Percentiles rank a stretch among this genome's conserved stretches.
Evolutionary conservation across 2,329 filamentous ascomycete species (phyloP).

Genomic region (Fusarium piperis): DNA sequence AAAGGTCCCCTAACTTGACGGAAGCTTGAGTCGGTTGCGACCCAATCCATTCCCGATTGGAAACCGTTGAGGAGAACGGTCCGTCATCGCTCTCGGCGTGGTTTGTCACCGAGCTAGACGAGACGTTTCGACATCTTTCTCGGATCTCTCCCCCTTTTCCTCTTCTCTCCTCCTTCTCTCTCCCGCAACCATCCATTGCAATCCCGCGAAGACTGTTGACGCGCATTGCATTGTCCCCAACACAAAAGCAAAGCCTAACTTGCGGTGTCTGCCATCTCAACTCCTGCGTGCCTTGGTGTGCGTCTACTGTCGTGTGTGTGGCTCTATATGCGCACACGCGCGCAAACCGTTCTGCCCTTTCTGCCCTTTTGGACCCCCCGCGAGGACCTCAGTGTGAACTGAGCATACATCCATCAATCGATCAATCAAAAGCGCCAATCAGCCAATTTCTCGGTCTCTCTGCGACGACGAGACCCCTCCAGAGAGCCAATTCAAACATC

Average conservation of each 20-base stretch:
- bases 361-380: neutral
- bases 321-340: constrained; percentile 39
- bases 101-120: constrained; percentile 15
- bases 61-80: constrained; percentile 26
- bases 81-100: constrained; percentile 15
- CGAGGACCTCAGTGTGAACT: constrained; percentile 1
- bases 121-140: constrained; percentile 7
- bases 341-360: constrained; percentile 29
- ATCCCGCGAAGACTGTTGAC: constrained; percentile 11
- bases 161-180: constrained; percentile 1
- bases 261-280: constrained; percentile 1
- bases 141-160: constrained; percentile 7
- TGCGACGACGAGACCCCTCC: neutral
- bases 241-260: constrained; percentile 5
- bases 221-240: constrained; percentile 1
- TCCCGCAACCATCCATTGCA: constrained; percentile 15
- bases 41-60: constrained; percentile 35
- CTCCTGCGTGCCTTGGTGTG: constrained; percentile 17
- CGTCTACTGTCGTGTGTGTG: constrained; percentile 22
- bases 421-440: constrained; percentile 27
- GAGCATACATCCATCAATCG: constrained; percentile 1
- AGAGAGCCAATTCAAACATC: constrained; percentile 1
- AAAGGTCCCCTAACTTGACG: constrained; percentile 16
- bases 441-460: neutral
- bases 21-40: constrained; percentile 23